Percentiles rank a stretch among this genome's conserved stretches.
Conservation (phyloP, 2,329 filamentous ascomycete genomes). For the Seiridium unicorne region DNA sequence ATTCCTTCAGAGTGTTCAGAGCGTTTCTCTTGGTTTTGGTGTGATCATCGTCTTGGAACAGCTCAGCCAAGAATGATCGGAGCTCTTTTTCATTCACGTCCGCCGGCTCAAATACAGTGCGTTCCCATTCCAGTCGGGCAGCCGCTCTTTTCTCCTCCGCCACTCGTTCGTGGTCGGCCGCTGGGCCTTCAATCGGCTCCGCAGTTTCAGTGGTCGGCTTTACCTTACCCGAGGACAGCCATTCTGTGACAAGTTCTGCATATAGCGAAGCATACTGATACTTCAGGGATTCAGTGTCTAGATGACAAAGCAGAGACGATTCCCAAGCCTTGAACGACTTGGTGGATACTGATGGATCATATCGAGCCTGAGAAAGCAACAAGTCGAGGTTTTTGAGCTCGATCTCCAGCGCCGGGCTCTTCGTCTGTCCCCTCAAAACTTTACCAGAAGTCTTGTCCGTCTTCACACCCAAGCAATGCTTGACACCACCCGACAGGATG, state of each 20-base stretch:
- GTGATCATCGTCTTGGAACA: slow-evolving; percentile 35
- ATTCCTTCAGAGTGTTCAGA: slow-evolving; percentile 18
- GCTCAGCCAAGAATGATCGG: slow-evolving; percentile 33
- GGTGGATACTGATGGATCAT: slow-evolving; percentile 38
- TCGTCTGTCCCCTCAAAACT: slow-evolving; percentile 22
- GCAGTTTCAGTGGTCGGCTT: slow-evolving; percentile 17
- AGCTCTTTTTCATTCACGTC: slow-evolving; percentile 36
- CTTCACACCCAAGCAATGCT: slow-evolving; percentile 31
- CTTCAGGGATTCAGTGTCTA: slow-evolving; percentile 39
- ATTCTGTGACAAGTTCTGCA: slow-evolving; percentile 45
- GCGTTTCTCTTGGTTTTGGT: slow-evolving; percentile 22
- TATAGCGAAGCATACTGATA: slow-evolving; percentile 44
- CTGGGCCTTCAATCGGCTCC: slow-evolving; percentile 14
- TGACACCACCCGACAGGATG: slow-evolving; percentile 33
- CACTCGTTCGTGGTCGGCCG: slow-evolving; percentile 37
- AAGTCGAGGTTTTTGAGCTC: slow-evolving; percentile 37
- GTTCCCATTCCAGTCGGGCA: slow-evolving; percentile 41
- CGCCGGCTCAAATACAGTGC: slow-evolving; percentile 38
- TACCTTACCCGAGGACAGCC: slow-evolving; percentile 30
- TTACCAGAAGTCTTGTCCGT: slow-evolving; percentile 20
- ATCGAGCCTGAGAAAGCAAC: slow-evolving; percentile 37
- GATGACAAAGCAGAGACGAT: slow-evolving; percentile 31
- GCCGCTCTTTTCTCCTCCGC: slow-evolving; percentile 39
- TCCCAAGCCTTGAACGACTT: slow-evolving; percentile 33
- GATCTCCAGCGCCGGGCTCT: slow-evolving; percentile 24